Percentiles rank a stretch among this genome's conserved stretches.
Evolutionary conservation across 176 grass and related monocot species (phyloP).

Genomic region (Oryza punctata): DNA sequence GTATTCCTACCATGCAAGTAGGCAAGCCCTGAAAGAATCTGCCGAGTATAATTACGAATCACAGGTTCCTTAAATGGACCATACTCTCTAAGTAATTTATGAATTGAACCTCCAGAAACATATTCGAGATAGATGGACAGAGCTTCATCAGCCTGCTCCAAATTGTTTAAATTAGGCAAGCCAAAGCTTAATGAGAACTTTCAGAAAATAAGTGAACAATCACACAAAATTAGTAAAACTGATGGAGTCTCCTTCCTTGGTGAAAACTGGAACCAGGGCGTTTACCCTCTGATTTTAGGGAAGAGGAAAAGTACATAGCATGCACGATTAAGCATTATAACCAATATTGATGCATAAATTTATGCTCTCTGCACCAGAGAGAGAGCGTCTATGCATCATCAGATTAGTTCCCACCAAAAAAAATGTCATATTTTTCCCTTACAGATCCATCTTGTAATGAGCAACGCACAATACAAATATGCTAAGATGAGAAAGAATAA

Average conservation of each 20-base stretch:
- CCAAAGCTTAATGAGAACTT: neutral
- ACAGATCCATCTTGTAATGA: neutral
- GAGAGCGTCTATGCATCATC: neutral
- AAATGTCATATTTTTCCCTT: neutral
- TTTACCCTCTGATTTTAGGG: neutral
- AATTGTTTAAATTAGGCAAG: constrained; percentile 9
- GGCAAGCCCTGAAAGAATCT: constrained; percentile 71
- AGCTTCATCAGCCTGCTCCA: constrained; percentile 43
- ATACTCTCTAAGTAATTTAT: constrained; percentile 59
- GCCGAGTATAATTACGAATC: constrained; percentile 51
- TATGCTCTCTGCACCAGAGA: neutral
- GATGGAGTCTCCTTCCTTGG: neutral
- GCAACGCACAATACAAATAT: neutral
- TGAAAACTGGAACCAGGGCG: neutral
- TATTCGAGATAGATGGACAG: constrained; percentile 72
- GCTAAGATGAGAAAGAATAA: neutral
- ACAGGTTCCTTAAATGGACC: constrained; percentile 63
- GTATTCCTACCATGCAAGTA: constrained; percentile 63
- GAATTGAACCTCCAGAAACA: constrained; percentile 63
- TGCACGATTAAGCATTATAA: neutral
- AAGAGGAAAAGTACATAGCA: neutral
- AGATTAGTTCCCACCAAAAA: neutral
- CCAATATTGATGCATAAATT: neutral
- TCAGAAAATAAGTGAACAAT: neutral
- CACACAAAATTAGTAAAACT: neutral